phyloP scores from a whole-genome alignment of 768 basidiomycete species.

The Suillus americanus region DNA sequence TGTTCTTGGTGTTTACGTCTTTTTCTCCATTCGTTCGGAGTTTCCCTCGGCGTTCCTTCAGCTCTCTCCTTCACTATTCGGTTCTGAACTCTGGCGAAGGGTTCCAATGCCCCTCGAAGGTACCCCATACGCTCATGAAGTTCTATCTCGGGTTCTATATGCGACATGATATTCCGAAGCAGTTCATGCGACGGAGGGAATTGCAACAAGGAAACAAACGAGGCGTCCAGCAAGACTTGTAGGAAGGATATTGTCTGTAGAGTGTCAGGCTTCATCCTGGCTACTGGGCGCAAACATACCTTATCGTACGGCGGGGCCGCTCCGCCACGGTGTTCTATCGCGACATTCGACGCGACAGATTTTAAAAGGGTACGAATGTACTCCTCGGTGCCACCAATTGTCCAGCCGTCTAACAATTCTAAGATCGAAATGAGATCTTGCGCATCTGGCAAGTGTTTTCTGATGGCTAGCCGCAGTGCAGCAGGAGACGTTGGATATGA shows the following conservation, averaged over 20 bases:
- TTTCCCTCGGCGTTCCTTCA: slow-evolving; percentile 32
- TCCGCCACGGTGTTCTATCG: neutral
- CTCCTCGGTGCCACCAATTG: slow-evolving; percentile 36
- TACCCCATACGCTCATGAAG: slow-evolving; percentile 50
- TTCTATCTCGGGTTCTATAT: slow-evolving; percentile 55
- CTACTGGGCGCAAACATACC: slow-evolving; percentile 43
- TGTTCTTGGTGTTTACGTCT: slow-evolving; percentile 54
- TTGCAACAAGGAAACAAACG: slow-evolving; percentile 63
- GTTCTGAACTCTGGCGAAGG: slow-evolving; percentile 57
- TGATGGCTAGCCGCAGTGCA: slow-evolving; percentile 44
- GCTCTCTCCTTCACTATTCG: slow-evolving; percentile 45
- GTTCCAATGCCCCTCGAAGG: slow-evolving; percentile 58
- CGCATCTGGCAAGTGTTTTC: slow-evolving; percentile 39
- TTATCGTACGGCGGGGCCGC: slow-evolving; percentile 12
- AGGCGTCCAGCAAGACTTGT: slow-evolving; percentile 68
- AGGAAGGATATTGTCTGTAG: slow-evolving; percentile 57
- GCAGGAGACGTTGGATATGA: slow-evolving; percentile 40
- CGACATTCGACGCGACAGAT: neutral
- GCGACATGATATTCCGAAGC: slow-evolving; percentile 47
- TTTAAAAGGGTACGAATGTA: slow-evolving; percentile 5
- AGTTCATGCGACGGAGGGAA: slow-evolving; percentile 46
- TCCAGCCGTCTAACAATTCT: slow-evolving; percentile 25
- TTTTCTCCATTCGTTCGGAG: slow-evolving; percentile 47
- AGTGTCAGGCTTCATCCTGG: slow-evolving; percentile 38
- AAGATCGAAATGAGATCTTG: slow-evolving; percentile 39